Conservation (phyloP, 2,329 filamentous ascomycete species). For the Colletotrichum endophyticum region DNA sequence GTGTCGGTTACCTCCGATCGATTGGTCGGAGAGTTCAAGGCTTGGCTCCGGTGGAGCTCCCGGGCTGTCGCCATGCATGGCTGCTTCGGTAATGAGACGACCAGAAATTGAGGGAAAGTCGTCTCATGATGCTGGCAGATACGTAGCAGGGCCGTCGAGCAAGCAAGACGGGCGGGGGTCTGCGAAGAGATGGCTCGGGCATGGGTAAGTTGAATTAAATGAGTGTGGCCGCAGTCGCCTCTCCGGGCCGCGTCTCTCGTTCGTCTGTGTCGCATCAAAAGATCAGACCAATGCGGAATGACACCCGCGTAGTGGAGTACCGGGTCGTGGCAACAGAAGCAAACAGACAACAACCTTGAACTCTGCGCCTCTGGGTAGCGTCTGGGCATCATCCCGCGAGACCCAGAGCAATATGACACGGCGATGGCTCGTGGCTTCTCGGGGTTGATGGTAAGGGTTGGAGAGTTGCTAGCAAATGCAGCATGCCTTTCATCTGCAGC, state of each 20-base stretch:
- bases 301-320: slow-evolving; percentile 8
- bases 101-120: slow-evolving; percentile 2
- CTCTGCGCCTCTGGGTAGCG: background rate
- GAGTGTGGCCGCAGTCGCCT: background rate
- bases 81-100: slow-evolving; percentile 16
- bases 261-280: slow-evolving; percentile 5
- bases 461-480: background rate
- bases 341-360: background rate
- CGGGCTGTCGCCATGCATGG: background rate
- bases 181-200: background rate
- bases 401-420: background rate
- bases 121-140: background rate
- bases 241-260: slow-evolving; percentile 8
- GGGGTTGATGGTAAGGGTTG: background rate
- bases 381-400: background rate
- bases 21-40: background rate
- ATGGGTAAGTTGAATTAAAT: background rate
- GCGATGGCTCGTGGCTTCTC: background rate
- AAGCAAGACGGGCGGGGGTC: background rate
- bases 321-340: background rate
- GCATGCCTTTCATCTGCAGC: slow-evolving; percentile 8
- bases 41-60: slow-evolving; percentile 6
- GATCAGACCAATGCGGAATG: slow-evolving; percentile 19
- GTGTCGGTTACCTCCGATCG: slow-evolving; percentile 2
- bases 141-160: background rate